Conservation (phyloP, 1,139 yeast species). For the Lodderomyces oxycetoniae region DNA sequence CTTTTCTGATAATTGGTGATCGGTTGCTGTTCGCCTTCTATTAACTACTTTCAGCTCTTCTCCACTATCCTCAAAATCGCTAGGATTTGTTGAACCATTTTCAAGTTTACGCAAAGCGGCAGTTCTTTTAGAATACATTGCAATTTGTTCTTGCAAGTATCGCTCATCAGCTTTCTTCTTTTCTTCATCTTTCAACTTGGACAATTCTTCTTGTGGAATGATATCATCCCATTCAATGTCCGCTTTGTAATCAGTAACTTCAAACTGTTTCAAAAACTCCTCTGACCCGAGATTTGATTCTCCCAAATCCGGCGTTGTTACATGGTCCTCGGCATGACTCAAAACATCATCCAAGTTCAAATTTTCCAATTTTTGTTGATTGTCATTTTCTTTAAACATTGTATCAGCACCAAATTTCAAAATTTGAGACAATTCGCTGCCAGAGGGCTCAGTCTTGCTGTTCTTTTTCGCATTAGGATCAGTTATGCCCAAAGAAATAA, state of each 20-base stretch:
- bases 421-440: conserved; percentile 86
- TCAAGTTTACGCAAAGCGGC: conserved; percentile 62
- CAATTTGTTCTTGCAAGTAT: conserved; percentile 83
- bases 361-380: conserved; percentile 92
- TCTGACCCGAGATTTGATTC: conserved; percentile 98
- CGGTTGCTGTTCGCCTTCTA: conserved; percentile 34
- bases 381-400: conserved; percentile 90
- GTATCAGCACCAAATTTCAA: conserved; percentile 97
- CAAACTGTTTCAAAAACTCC: conserved; percentile 94
- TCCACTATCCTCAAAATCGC: conserved; percentile 21
- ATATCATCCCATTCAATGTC: conserved; percentile 99
- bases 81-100: conserved; percentile 27
- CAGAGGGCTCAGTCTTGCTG: conserved; percentile 61
- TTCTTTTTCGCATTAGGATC: conserved; percentile 50
- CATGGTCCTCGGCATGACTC: conserved; percentile 95
- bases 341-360: conserved; percentile 93
- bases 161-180: conserved; percentile 81
- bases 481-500: conserved; percentile 91
- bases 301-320: conserved; percentile 93
- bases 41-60: conserved; percentile 16
- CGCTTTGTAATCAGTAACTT: conserved; percentile 97
- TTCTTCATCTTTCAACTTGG: conserved; percentile 86
- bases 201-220: conserved; percentile 91
- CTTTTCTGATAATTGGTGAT: conserved; percentile 68
- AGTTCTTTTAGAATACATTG: conserved; percentile 76